Evolutionary conservation across 2,329 filamentous ascomycete species (phyloP), one percentile per base, ranked within the genome.

Genomic region (Xylariomycetidae sp.): DNA sequence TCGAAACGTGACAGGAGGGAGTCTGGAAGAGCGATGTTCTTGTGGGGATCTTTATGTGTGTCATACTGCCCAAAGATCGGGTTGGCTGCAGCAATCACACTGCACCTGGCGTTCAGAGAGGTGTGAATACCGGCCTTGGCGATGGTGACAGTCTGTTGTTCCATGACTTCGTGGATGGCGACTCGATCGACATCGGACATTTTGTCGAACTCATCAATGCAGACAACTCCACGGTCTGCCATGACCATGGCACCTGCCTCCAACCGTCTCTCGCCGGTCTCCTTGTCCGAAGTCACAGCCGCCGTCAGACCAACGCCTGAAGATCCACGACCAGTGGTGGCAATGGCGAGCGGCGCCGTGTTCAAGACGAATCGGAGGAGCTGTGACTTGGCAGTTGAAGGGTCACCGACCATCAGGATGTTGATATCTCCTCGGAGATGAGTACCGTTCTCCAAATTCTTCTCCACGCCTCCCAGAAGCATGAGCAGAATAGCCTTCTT

Each of bases 81-180:
- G 58, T 98, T 98, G 40, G 92, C 92, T 12, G 92, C 92, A 25
- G 92, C 92, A 50, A 98, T 77, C 41, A 98, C 92, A 61, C 88
- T 95, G 65, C 92, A 98, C 37, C 92, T 82, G 33, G 92, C 92
- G 55, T 98, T 98, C 39, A 98, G 70, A 3, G 89, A 95, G 0
- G 92, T 98, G 62, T 98, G 92, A 38, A 98, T 98, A 45, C 92
- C 92, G 2, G 92, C 92, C 65, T 98, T 98, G 32, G 92, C 92
- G 53, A 98, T 98, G 10, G 92, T 98, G 40, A 98, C 92, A 0
- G 92, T 98, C 64, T 98, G 92, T 65, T 98, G 92, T 64, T 98
- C 92, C 92, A 98, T 98, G 46, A 98, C 92, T 85, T 98, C 92
- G 75, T 98, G 92, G 49, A 98, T 98, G 29, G 92, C 92, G 4